A percentile compares a stretch with the other conserved stretches of the same genome.
Evolutionary conservation across 2,329 filamentous ascomycete genomes (phyloP).

Genomic region (Zymoseptoria passerinii): DNA sequence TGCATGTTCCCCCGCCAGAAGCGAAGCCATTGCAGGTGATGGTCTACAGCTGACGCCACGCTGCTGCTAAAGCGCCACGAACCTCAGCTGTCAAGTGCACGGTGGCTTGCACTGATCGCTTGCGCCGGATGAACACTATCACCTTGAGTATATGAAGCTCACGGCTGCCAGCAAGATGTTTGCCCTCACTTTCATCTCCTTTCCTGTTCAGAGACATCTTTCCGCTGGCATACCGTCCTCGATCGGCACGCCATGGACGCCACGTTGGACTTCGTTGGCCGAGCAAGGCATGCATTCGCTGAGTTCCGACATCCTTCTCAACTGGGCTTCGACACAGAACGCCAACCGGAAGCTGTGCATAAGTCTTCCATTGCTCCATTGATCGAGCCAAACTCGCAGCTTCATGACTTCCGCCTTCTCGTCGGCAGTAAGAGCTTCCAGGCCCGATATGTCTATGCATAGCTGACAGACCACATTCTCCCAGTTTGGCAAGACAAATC

Average conservation of each 20-base stretch:
- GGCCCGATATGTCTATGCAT: neutral
- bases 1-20: neutral
- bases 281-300: constrained; percentile 12
- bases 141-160: neutral
- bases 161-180: neutral
- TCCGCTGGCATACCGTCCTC: neutral
- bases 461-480: neutral
- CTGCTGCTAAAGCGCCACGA: neutral
- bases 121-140: neutral
- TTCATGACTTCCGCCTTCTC: constrained; percentile 12
- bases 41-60: neutral
- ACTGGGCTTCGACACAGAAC: neutral
- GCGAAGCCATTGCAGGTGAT: neutral
- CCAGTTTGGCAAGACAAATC: constrained; percentile 14
- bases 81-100: neutral
- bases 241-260: constrained; percentile 8
- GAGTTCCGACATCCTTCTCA: constrained; percentile 12
- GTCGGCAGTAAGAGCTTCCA: constrained; percentile 12
- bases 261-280: constrained; percentile 11
- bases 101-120: neutral
- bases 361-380: neutral
- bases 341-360: neutral
- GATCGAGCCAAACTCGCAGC: neutral
- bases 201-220: neutral
- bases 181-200: neutral